A percentile compares a stretch with the other conserved stretches of the same genome.
Conservation (phyloP, 257 asterid genomes). For the Fraxinus pennsylvanica region DNA sequence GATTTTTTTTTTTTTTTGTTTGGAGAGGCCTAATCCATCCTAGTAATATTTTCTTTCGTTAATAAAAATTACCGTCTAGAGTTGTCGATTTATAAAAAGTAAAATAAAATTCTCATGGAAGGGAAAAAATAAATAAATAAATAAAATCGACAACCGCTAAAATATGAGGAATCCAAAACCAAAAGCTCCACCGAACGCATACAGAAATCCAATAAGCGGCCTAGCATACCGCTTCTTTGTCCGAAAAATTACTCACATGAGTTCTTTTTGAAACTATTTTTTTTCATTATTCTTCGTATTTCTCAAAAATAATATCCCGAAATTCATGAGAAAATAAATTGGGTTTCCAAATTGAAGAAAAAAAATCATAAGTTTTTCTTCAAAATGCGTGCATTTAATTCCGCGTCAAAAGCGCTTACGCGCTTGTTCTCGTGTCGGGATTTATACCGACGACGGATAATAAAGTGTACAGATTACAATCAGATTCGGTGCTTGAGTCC, state of each 20-base stretch:
- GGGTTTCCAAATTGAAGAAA: constrained; percentile 23
- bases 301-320: constrained; percentile 1
- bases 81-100: too few species aligned
- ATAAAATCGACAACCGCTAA: neutral
- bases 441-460: constrained; percentile 33
- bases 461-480: constrained; percentile 24
- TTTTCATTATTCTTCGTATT: constrained; percentile 9
- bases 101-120: too few species aligned
- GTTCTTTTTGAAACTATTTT: constrained; percentile 12
- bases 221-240: neutral
- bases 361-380: neutral
- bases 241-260: neutral
- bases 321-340: neutral
- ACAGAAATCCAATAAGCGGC: neutral
- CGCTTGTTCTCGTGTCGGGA: constrained; percentile 41
- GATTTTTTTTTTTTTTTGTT: too few species aligned
- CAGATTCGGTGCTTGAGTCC: constrained; percentile 55
- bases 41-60: too few species aligned
- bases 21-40: too few species aligned
- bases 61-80: too few species aligned
- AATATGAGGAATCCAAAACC: neutral
- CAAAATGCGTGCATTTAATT: constrained; percentile 54
- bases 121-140: neutral
- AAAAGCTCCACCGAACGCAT: neutral
- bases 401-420: constrained; percentile 50